A percentile compares a stretch with the other conserved stretches of the same genome.
Conservation (phyloP, 2,329 filamentous ascomycete species). For the Pseudogymnoascus sp. region DNA sequence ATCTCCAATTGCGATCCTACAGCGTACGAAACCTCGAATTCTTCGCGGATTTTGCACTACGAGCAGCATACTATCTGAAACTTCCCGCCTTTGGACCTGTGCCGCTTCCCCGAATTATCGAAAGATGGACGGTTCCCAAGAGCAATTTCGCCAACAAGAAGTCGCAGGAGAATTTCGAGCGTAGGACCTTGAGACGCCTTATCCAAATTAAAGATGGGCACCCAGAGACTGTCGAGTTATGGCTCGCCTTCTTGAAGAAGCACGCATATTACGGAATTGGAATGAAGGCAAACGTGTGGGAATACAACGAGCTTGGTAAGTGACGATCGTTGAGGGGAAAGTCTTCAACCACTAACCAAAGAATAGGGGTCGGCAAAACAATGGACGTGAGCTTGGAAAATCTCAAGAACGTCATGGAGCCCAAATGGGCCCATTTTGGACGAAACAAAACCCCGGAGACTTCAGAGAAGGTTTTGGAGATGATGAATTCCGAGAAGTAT, state of each 20-base stretch:
- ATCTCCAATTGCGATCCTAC: conserved; percentile 90
- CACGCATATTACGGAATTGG: conserved; percentile 93
- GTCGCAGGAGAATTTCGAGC: conserved; percentile 93
- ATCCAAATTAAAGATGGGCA: conserved; percentile 92
- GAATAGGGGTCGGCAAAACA: conserved; percentile 39
- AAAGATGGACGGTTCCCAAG: conserved; percentile 89
- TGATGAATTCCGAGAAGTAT: conserved; percentile 45
- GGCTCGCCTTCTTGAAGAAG: conserved; percentile 87
- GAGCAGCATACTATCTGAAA: conserved; percentile 87
- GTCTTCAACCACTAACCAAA: conserved; percentile 9
- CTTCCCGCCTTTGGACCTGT: conserved; percentile 80
- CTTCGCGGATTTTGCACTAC: conserved; percentile 87
- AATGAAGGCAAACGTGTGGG: conserved; percentile 98
- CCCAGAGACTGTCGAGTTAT: conserved; percentile 78
- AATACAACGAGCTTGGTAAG: conserved; percentile 66
- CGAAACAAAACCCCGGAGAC: conserved; percentile 42
- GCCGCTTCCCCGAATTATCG: conserved; percentile 74
- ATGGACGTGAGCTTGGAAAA: conserved; percentile 42
- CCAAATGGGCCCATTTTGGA: conserved; percentile 48
- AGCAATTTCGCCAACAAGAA: conserved; percentile 95
- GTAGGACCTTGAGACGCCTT: conserved; percentile 73
- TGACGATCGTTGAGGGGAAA: conserved; percentile 9
- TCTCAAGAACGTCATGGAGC: conserved; percentile 35
- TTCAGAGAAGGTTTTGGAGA: conserved; percentile 47
- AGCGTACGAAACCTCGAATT: conserved; percentile 84